Conservation (phyloP, 345 rosid species). For the Acer negundo region DNA sequence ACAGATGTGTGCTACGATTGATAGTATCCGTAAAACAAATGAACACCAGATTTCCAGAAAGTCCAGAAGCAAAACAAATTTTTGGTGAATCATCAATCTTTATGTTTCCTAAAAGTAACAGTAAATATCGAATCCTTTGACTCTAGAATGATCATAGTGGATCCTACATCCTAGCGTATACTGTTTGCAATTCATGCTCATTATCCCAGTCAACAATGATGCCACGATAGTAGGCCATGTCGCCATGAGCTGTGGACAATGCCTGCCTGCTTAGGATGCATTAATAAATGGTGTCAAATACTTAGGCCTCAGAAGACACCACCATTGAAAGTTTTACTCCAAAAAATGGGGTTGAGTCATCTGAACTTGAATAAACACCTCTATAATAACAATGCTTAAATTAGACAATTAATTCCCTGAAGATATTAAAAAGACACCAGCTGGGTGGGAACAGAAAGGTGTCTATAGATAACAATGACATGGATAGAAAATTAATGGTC, state of each 20-base stretch:
- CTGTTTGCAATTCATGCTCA: not conserved
- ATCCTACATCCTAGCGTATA: not conserved
- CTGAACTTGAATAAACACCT: not conserved
- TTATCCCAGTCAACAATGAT: not conserved
- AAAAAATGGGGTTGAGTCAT: not conserved
- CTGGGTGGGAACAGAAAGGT: not conserved
- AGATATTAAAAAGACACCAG: not conserved
- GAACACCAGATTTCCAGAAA: not conserved
- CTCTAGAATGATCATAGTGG: constrained; percentile 1
- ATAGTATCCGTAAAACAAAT: not conserved
- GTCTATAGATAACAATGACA: not conserved
- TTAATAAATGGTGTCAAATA: not conserved
- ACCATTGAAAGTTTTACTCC: not conserved
- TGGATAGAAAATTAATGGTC: not conserved
- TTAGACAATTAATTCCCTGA: not conserved
- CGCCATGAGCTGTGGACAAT: not conserved
- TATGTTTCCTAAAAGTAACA: not conserved
- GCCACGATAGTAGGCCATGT: too few species aligned
- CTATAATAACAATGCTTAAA: not conserved
- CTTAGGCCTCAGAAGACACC: not conserved
- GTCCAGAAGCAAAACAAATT: not conserved
- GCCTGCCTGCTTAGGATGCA: not conserved
- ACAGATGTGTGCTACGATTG: not conserved
- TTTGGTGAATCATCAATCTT: not conserved
- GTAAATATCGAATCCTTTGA: not conserved